These are phyloP conservation scores for Carex littledalei DNA, from an alignment of 176 grass and related monocot genomes.

Conservation along the genomic window DNA sequence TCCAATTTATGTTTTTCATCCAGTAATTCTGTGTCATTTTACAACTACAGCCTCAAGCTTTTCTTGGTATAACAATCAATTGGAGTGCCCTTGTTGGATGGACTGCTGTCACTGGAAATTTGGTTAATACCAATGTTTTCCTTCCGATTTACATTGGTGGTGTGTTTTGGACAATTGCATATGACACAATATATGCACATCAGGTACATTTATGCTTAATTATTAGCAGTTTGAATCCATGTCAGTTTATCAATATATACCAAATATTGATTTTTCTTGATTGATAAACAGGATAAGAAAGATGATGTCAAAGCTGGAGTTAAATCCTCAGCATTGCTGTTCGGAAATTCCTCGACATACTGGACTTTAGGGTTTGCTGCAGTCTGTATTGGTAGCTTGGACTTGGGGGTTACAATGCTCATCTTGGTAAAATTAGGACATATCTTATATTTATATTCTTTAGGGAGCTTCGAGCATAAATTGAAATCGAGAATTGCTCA, in stretches of 20 bases:
- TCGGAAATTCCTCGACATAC: constrained; percentile 22
- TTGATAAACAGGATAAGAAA: constrained; percentile 31
- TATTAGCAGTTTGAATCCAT: neutral
- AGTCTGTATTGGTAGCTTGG: constrained; percentile 25
- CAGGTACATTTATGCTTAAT: constrained; percentile 15
- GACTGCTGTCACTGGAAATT: constrained; percentile 31
- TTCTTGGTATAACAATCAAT: constrained; percentile 36
- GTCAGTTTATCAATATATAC: neutral
- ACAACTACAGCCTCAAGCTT: constrained; percentile 35
- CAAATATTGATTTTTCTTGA: neutral
- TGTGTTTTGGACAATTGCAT: constrained; percentile 40
- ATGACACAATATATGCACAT: constrained; percentile 52
- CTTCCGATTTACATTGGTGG: constrained; percentile 31
- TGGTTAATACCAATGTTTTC: constrained; percentile 20
- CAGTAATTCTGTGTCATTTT: neutral
- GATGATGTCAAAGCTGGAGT: constrained; percentile 42
- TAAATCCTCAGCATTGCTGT: constrained; percentile 39
- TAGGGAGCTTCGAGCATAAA: neutral
- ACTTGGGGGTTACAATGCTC: constrained; percentile 35
- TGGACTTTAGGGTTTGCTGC: constrained; percentile 37
- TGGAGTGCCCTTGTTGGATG: constrained; percentile 39
- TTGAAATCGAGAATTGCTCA: neutral
- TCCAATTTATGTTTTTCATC: neutral
- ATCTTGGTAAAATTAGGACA: constrained; percentile 26
- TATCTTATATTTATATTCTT: neutral